Conservation (phyloP, 768 basidiomycete genomes). For the Agrocybe chaxingu region DNA sequence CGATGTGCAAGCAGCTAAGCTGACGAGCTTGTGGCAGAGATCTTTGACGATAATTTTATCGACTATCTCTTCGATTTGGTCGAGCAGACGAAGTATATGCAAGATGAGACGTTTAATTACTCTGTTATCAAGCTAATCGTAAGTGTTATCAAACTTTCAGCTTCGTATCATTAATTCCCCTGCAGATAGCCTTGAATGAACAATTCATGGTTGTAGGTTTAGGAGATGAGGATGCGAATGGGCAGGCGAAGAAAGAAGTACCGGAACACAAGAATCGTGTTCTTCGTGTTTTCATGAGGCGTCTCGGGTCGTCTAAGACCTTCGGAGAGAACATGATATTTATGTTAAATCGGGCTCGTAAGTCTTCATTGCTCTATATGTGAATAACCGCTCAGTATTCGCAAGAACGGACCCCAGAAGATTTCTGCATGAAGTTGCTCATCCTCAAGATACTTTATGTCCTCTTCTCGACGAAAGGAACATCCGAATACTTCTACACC, state of each 20-base stretch:
- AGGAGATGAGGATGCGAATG: constrained; percentile 23
- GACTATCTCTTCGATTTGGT: constrained; percentile 91
- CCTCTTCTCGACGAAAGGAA: constrained; percentile 89
- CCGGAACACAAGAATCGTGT: constrained; percentile 70
- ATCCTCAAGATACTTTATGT: constrained; percentile 94
- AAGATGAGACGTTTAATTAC: constrained; percentile 93
- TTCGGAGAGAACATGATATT: constrained; percentile 99
- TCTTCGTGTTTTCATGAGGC: constrained; percentile 77
- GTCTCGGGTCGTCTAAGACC: constrained; percentile 84
- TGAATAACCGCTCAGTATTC: not conserved
- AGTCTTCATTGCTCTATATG: constrained; percentile 24
- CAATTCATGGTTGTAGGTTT: constrained; percentile 95
- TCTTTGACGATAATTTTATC: constrained; percentile 83
- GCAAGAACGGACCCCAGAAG: constrained; percentile 81
- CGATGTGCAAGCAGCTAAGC: not conserved
- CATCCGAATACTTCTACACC: constrained; percentile 96
- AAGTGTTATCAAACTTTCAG: constrained; percentile 23
- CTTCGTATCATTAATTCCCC: not conserved
- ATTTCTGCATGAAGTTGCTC: constrained; percentile 90
- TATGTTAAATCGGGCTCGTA: constrained; percentile 95
- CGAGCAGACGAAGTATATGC: constrained; percentile 83
- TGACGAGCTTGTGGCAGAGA: constrained; percentile 38
- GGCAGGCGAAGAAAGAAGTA: constrained; percentile 18
- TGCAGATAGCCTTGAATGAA: constrained; percentile 88
- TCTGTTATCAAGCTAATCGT: constrained; percentile 93